Conservation (phyloP, 805 yeast species). For the Saccharomycopsis amapae region DNA sequence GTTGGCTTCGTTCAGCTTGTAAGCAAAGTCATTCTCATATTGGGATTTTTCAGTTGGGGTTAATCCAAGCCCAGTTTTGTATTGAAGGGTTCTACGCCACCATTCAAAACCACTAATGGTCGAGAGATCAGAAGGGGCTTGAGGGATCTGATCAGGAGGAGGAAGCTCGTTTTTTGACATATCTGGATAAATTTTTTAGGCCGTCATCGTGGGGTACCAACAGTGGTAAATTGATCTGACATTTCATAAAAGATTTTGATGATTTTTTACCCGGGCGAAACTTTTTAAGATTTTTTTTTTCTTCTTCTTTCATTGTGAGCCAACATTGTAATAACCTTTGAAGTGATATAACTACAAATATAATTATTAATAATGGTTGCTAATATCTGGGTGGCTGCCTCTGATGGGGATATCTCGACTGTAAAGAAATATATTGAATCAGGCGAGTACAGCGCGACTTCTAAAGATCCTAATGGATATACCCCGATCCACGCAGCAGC, state of each 20-base stretch:
- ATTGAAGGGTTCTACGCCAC: slow-evolving; percentile 72
- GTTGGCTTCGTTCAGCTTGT: slow-evolving; percentile 39
- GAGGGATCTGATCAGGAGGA: slow-evolving; percentile 9
- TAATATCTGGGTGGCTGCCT: slow-evolving; percentile 93
- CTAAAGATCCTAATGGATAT: slow-evolving; percentile 88
- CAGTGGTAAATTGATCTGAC: too few relatives aligned
- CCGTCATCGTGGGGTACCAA: too few relatives aligned
- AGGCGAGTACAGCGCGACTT: slow-evolving; percentile 54
- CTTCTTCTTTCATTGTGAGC: neutral
- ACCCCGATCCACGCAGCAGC: slow-evolving; percentile 98
- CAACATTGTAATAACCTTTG: too few relatives aligned
- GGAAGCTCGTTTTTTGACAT: slow-evolving; percentile 3
- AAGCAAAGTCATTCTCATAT: slow-evolving; percentile 49
- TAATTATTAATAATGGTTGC: slow-evolving; percentile 24
- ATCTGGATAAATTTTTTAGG: too few relatives aligned
- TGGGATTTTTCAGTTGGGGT: slow-evolving; percentile 42
- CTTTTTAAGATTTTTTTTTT: neutral
- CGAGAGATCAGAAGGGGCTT: slow-evolving; percentile 18
- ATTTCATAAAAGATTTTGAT: neutral
- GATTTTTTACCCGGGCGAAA: neutral
- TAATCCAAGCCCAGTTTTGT: slow-evolving; percentile 63
- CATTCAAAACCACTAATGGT: slow-evolving; percentile 53
- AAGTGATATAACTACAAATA: neutral
- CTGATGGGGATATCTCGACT: slow-evolving; percentile 61
- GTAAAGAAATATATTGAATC: slow-evolving; percentile 51